These are phyloP conservation scores for Butyriboletus loyo DNA, from an alignment of 768 basidiomycete genomes.

Conservation along the genomic window DNA sequence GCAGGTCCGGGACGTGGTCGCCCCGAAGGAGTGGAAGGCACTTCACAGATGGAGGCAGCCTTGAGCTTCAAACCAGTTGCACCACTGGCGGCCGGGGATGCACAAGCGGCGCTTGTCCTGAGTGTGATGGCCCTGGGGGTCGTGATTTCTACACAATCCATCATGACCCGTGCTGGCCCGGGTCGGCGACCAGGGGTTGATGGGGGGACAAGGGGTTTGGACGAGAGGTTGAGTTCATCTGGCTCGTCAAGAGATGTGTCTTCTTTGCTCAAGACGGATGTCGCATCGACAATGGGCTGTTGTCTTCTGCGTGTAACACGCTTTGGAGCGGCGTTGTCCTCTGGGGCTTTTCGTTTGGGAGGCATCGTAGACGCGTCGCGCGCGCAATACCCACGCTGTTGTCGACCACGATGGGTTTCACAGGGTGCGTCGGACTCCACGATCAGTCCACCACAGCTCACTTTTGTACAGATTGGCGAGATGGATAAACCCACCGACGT, in stretches of 20 bases:
- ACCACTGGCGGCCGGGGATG: constrained; percentile 12
- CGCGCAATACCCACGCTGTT: constrained; percentile 22
- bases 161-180: constrained; percentile 20
- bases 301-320: constrained; percentile 31
- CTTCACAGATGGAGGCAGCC: not conserved
- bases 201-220: constrained; percentile 10
- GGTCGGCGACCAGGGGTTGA: constrained; percentile 23
- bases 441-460: not conserved
- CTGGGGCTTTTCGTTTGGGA: constrained; percentile 44
- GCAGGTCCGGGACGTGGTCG: not conserved
- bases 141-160: constrained; percentile 32
- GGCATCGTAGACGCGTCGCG: constrained; percentile 25
- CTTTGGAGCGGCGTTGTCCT: constrained; percentile 27
- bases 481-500: constrained; percentile 79
- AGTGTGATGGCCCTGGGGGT: constrained; percentile 21
- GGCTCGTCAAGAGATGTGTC: constrained; percentile 9
- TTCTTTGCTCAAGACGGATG: not conserved
- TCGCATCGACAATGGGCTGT: not conserved
- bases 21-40: constrained; percentile 23
- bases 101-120: not conserved
- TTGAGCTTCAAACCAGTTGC: not conserved
- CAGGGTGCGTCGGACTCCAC: constrained; percentile 41
- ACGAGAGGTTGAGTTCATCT: constrained; percentile 31
- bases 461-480: constrained; percentile 56
- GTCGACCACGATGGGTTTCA: constrained; percentile 51